These are phyloP conservation scores for Akanthomyces lecanii DNA, from an alignment of 2,329 filamentous ascomycete genomes.

Conservation along the genomic window DNA sequence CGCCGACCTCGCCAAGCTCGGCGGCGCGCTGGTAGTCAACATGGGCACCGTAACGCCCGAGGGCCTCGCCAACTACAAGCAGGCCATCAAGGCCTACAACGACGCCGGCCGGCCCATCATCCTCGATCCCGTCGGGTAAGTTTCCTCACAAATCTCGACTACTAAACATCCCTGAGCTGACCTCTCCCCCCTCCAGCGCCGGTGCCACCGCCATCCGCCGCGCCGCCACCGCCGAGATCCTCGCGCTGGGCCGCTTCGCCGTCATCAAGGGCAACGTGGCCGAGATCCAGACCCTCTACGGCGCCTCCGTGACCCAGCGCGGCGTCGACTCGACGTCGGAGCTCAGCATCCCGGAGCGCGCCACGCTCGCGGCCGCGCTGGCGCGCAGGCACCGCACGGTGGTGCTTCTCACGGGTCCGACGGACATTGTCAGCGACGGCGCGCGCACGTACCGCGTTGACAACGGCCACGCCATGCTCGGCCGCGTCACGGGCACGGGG, in stretches of 20 bases:
- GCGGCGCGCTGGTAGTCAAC: conserved; percentile 81
- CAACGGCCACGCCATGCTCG: conserved; percentile 73
- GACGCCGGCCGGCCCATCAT: conserved; percentile 68
- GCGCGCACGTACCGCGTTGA: conserved; percentile 59
- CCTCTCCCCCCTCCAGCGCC: conserved; percentile 41
- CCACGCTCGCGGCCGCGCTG: conserved; percentile 58
- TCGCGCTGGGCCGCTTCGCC: conserved; percentile 72
- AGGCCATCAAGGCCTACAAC: conserved; percentile 80
- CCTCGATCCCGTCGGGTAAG: conserved; percentile 80
- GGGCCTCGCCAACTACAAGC: conserved; percentile 64
- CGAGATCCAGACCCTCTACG: conserved; percentile 73
- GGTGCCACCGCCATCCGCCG: conserved; percentile 75
- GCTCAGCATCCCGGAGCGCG: conserved; percentile 49
- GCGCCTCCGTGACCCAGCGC: conserved; percentile 57
- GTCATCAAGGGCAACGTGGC: conserved; percentile 93
- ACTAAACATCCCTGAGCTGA: too few relatives aligned
- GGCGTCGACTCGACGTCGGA: conserved; percentile 77
- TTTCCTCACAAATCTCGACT: conserved; percentile 13
- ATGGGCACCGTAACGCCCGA: conserved; percentile 88
- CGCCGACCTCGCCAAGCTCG: conserved; percentile 68
- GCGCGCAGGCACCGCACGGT: conserved; percentile 66
- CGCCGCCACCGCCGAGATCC: conserved; percentile 64
- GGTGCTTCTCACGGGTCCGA: conserved; percentile 75
- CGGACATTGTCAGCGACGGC: conserved; percentile 76
- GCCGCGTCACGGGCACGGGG: conserved; percentile 71